A percentile compares a stretch with the other conserved stretches of the same genome.
Evolutionary conservation across 176 grass and related monocot genomes (phyloP).

Genomic region (Otatea glauca): DNA sequence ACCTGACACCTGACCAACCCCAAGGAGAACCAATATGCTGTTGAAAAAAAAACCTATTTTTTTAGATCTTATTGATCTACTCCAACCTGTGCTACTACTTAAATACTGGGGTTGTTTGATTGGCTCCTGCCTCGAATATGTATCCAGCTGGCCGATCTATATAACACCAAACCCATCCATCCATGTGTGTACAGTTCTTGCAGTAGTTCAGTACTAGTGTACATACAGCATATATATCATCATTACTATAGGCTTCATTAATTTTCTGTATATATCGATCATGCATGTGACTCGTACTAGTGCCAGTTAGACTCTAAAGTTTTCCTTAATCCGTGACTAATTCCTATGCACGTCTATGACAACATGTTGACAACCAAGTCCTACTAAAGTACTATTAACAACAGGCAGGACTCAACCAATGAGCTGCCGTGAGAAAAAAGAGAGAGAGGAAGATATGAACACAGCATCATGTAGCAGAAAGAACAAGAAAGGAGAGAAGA

Average conservation of each 20-base stretch:
- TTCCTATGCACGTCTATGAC: constrained; percentile 12
- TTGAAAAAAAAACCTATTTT: background rate
- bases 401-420: background rate
- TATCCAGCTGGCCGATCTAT: constrained; percentile 19
- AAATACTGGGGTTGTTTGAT: background rate
- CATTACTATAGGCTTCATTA: background rate
- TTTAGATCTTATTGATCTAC: background rate
- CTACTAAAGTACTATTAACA: constrained; percentile 37
- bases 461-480: constrained; percentile 2
- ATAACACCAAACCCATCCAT: background rate
- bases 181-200: background rate
- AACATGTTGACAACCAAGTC: constrained; percentile 33
- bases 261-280: background rate
- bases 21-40: constrained; percentile 16
- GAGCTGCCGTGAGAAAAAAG: background rate
- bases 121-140: constrained; percentile 1
- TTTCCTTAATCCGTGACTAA: background rate
- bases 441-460: background rate
- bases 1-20: constrained; percentile 35
- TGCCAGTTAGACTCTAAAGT: background rate
- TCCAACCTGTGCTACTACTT: constrained; percentile 18
- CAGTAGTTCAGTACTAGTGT: background rate
- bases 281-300: background rate
- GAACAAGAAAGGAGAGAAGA: background rate
- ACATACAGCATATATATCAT: background rate